Evolutionary conservation across 2,329 filamentous ascomycete species (phyloP).

Genomic region (Teratosphaeria destructans): DNA sequence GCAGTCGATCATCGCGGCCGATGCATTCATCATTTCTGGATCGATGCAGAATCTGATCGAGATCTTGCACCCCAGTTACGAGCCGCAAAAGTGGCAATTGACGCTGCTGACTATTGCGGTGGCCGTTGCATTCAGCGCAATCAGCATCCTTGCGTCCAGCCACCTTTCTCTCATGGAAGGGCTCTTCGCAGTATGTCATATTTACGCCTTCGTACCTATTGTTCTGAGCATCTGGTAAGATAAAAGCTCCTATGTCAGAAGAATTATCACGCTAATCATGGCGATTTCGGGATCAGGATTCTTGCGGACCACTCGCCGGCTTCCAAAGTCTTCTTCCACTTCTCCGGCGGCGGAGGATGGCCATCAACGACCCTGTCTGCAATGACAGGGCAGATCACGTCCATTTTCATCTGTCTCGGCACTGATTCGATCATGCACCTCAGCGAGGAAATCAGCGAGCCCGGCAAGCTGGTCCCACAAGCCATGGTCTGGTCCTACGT

Average conservation of each 20-base stretch:
- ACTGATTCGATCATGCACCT: constrained; percentile 33
- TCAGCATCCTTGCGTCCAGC: constrained; percentile 21
- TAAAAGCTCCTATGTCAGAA: not conserved
- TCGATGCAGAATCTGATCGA: constrained; percentile 35
- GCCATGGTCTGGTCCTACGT: constrained; percentile 33
- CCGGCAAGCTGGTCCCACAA: constrained; percentile 30
- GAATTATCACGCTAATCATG: not conserved
- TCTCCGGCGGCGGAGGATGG: constrained; percentile 32
- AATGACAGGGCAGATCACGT: constrained; percentile 31
- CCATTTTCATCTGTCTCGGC: constrained; percentile 18
- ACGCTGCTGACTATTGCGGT: constrained; percentile 16
- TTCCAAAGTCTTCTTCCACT: constrained; percentile 22
- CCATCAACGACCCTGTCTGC: constrained; percentile 25
- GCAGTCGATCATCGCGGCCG: constrained; percentile 30
- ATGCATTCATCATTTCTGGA: not conserved
- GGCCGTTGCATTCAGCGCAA: constrained; percentile 11
- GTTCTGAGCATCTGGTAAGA: constrained; percentile 18
- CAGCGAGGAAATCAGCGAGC: constrained; percentile 34
- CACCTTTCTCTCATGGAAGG: constrained; percentile 23
- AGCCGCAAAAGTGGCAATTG: constrained; percentile 13
- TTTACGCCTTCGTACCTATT: constrained; percentile 24
- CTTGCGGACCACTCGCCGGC: not conserved
- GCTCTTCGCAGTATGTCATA: constrained; percentile 21
- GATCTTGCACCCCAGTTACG: constrained; percentile 27
- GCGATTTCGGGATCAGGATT: not conserved